phyloP scores from a whole-genome alignment of 192 early-diverging fungal species.

The Spizellomyces sp. region DNA sequence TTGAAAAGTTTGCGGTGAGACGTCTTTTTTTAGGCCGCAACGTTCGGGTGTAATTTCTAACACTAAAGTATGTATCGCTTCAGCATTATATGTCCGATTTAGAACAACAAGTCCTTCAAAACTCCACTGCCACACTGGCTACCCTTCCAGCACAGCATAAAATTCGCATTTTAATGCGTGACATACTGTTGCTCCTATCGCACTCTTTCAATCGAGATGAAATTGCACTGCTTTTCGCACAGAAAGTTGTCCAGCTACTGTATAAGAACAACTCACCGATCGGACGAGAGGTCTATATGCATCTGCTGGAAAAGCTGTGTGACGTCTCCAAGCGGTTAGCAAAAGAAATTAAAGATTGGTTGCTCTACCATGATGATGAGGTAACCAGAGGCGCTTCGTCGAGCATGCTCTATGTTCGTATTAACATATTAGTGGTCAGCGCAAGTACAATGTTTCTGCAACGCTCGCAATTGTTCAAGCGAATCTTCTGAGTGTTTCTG shows the following conservation, averaged over 20 bases:
- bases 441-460: slow-evolving; percentile 87
- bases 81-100: too few relatives aligned
- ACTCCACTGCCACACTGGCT: slow-evolving; percentile 53
- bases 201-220: slow-evolving; percentile 78
- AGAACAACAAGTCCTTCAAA: slow-evolving; percentile 18
- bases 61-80: too few relatives aligned
- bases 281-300: slow-evolving; percentile 79
- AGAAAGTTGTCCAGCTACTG: slow-evolving; percentile 83
- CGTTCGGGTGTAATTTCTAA: too few relatives aligned
- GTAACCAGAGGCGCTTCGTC: slow-evolving; percentile 13
- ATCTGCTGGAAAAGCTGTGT: slow-evolving; percentile 81
- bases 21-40: too few relatives aligned
- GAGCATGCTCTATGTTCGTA: not conserved
- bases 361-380: slow-evolving; percentile 93
- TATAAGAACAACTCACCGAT: slow-evolving; percentile 78
- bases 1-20: too few relatives aligned
- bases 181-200: slow-evolving; percentile 67
- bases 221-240: slow-evolving; percentile 81
- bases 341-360: slow-evolving; percentile 88
- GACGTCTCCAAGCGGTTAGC: slow-evolving; percentile 78
- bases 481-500: slow-evolving; percentile 71
- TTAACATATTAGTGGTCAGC: slow-evolving; percentile 31
- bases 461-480: slow-evolving; percentile 81
- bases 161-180: slow-evolving; percentile 68
- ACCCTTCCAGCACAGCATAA: slow-evolving; percentile 80